phyloP scores from a whole-genome alignment of 169 alveolate species.

The Cyclospora cayetanensis region DNA sequence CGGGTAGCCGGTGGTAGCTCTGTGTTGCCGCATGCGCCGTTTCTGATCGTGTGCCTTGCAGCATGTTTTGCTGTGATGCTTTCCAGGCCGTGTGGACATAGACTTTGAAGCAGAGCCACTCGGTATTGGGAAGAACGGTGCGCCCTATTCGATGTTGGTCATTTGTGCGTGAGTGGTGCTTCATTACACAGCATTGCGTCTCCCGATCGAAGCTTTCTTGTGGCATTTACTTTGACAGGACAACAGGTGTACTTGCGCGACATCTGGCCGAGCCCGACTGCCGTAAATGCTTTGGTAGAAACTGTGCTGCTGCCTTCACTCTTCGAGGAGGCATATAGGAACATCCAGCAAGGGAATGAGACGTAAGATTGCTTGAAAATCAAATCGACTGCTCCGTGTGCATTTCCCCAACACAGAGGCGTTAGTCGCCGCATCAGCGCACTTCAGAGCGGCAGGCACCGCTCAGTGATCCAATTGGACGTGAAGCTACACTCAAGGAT shows the following conservation, averaged over 20 bases:
- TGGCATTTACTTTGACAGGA: slow-evolving; percentile 82
- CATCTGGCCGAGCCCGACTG: slow-evolving; percentile 93
- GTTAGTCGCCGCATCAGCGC: no score
- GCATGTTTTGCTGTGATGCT: not conserved
- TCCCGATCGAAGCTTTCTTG: not conserved
- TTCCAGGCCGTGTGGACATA: slow-evolving; percentile 81
- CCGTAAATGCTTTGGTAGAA: slow-evolving; percentile 83
- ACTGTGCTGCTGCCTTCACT: slow-evolving; percentile 90
- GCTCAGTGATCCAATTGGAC: no score
- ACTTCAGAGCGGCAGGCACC: no score
- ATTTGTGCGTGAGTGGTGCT: not conserved
- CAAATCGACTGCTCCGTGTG: slow-evolving; percentile 92
- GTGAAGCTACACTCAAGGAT: no score
- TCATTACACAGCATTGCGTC: not conserved
- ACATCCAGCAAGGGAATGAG: slow-evolving; percentile 91
- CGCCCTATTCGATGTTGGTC: not conserved
- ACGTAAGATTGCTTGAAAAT: slow-evolving; percentile 84
- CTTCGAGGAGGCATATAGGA: slow-evolving; percentile 91
- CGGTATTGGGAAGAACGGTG: slow-evolving; percentile 80
- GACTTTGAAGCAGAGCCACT: slow-evolving; percentile 93
- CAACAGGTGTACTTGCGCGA: slow-evolving; percentile 91
- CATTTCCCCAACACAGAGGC: no score
- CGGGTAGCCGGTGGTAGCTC: not conserved
- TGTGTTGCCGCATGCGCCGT: slow-evolving; percentile 90
- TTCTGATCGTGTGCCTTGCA: not conserved